These are phyloP conservation scores for Aureobasidium sp. DNA, from an alignment of 2,329 filamentous ascomycete species.

Conservation along the genomic window DNA sequence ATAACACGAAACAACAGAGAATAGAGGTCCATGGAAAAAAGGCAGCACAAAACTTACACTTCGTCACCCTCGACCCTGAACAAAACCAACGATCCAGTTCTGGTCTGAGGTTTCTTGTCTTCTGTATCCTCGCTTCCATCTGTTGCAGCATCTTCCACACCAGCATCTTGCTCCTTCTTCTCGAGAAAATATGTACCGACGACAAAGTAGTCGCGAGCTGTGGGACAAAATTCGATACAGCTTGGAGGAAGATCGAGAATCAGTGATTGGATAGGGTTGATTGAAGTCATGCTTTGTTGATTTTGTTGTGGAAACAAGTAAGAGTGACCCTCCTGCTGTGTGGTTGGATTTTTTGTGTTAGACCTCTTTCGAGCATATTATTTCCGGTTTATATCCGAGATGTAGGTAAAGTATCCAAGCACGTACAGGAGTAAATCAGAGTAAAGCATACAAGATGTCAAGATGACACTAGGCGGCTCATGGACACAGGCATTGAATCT, in stretches of 20 bases:
- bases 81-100: slow-evolving; percentile 67
- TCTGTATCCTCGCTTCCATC: slow-evolving; percentile 21
- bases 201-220: slow-evolving; percentile 58
- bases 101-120: slow-evolving; percentile 27
- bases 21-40: not conserved
- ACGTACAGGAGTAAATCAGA: too few relatives aligned
- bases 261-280: slow-evolving; percentile 43
- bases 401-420: too few relatives aligned
- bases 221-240: slow-evolving; percentile 67
- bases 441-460: too few relatives aligned
- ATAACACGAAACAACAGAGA: not conserved
- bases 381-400: not conserved
- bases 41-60: slow-evolving; percentile 45
- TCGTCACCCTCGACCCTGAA: slow-evolving; percentile 49
- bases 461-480: too few relatives aligned
- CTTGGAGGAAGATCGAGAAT: slow-evolving; percentile 64
- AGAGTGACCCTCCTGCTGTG: not conserved
- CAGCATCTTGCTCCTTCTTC: slow-evolving; percentile 28
- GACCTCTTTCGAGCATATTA: not conserved
- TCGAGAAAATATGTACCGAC: slow-evolving; percentile 81
- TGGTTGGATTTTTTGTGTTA: not conserved
- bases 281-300: slow-evolving; percentile 16
- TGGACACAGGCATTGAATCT: too few relatives aligned
- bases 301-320: not conserved
- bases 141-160: slow-evolving; percentile 16